Evolutionary conservation across 495 filamentous ascomycete genomes (phyloP).

Genomic region (Neurospora sp.): DNA sequence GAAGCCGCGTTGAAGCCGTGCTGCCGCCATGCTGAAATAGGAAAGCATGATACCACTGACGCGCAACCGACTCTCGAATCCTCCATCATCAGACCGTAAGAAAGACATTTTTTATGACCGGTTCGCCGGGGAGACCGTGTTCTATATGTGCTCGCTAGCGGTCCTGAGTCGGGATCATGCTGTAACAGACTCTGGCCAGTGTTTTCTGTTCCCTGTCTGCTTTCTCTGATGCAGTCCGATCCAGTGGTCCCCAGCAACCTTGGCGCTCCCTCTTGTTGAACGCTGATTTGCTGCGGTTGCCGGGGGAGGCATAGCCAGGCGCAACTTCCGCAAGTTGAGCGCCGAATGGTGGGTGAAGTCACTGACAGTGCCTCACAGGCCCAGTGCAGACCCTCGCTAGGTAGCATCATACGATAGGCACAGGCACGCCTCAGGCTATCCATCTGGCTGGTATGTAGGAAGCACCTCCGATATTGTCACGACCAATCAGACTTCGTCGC

Average conservation of each 20-base stretch:
- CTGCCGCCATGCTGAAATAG: neutral
- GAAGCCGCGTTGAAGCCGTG: neutral
- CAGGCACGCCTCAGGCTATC: neutral
- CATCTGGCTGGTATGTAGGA: neutral
- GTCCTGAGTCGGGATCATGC: neutral
- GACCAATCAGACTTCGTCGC: neutral
- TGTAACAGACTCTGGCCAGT: neutral
- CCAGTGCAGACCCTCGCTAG: neutral
- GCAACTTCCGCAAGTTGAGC: neutral
- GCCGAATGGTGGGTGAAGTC: neutral
- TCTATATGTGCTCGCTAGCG: neutral
- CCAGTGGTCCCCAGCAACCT: neutral
- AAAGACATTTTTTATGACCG: neutral
- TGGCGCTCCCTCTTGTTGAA: neutral
- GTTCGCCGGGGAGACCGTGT: neutral
- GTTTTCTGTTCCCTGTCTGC: neutral
- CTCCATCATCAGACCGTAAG: neutral
- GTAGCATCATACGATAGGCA: neutral
- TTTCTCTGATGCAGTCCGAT: neutral
- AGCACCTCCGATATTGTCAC: neutral
- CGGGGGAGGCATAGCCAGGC: neutral
- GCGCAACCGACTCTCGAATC: neutral
- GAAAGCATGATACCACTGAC: neutral
- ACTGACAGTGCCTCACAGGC: neutral
- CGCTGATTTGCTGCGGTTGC: neutral